Evolutionary conservation across 805 yeast species (phyloP).

Genomic region (Saturnispora diversa): DNA sequence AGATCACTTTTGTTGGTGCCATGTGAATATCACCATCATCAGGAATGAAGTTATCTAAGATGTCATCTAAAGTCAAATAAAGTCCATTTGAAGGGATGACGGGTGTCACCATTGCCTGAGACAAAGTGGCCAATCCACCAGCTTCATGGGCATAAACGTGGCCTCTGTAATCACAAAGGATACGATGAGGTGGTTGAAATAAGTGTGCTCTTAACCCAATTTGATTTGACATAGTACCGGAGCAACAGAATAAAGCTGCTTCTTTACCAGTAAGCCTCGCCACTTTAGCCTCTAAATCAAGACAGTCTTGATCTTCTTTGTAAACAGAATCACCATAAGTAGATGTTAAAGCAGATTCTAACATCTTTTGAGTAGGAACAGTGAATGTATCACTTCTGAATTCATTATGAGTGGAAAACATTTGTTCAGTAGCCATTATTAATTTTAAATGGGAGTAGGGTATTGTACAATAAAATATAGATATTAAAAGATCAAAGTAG

Average conservation of each 20-base stretch:
- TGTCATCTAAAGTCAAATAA: slow-evolving; percentile 74
- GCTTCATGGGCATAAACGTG: slow-evolving; percentile 84
- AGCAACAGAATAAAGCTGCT: slow-evolving; percentile 73
- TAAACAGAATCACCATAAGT: slow-evolving; percentile 86
- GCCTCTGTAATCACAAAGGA: slow-evolving; percentile 77
- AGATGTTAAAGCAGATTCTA: slow-evolving; percentile 47
- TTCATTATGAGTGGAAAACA: slow-evolving; percentile 33
- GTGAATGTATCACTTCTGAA: slow-evolving; percentile 83
- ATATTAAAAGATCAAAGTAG: no score
- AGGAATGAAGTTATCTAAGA: slow-evolving; percentile 49
- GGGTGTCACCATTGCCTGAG: slow-evolving; percentile 88
- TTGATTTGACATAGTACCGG: slow-evolving; percentile 90
- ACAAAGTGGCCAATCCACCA: slow-evolving; percentile 81
- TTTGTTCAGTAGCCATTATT: slow-evolving; percentile 2
- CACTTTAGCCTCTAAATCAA: slow-evolving; percentile 53
- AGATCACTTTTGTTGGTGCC: slow-evolving; percentile 81
- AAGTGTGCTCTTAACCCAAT: slow-evolving; percentile 71
- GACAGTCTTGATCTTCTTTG: slow-evolving; percentile 69
- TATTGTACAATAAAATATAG: no score
- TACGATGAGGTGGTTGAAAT: slow-evolving; percentile 75
- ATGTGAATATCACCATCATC: slow-evolving; percentile 79
- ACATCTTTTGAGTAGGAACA: slow-evolving; percentile 71
- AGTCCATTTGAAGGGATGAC: slow-evolving; percentile 70
- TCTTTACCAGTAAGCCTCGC: slow-evolving; percentile 69
- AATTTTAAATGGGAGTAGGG: background rate